phyloP scores from a whole-genome alignment of 23 red algal genomes.

The Pyropia yezoensis region DNA sequence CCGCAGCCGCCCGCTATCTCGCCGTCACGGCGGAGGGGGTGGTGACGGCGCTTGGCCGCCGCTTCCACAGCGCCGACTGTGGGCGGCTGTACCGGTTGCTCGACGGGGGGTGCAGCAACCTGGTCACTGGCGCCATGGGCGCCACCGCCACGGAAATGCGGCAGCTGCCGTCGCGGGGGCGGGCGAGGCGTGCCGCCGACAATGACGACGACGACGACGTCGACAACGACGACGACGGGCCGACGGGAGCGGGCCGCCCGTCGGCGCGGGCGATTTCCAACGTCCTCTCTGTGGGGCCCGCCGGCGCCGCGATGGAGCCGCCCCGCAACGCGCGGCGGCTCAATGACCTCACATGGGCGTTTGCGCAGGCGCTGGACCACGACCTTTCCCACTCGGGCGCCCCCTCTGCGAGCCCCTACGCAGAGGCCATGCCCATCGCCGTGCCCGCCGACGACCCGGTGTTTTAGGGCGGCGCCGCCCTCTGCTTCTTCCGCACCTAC shows the following conservation, averaged over 20 bases:
- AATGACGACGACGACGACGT: too few relatives aligned
- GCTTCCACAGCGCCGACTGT: too few relatives aligned
- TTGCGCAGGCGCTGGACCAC: constrained; percentile 37
- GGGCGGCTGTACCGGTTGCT: neutral
- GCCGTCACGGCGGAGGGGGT: too few relatives aligned
- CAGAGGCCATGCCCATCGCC: constrained; percentile 5
- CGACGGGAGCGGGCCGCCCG: constrained; percentile 13
- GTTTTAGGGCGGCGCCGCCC: constrained; percentile 5
- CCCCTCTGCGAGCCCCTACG: neutral
- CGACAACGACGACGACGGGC: neutral
- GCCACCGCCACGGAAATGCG: neutral
- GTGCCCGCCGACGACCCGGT: constrained; percentile 18
- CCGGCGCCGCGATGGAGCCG: neutral
- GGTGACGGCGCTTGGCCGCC: too few relatives aligned
- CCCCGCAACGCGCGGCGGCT: constrained; percentile 17
- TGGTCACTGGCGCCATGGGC: neutral
- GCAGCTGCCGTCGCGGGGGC: too few relatives aligned
- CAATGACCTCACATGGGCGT: constrained; percentile 27
- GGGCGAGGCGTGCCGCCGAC: too few relatives aligned
- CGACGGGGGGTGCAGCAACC: constrained; percentile 26
- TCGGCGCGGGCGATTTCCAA: constrained; percentile 44
- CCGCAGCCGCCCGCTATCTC: too few relatives aligned
- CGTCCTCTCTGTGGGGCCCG: constrained; percentile 7
- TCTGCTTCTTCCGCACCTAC: constrained; percentile 19
- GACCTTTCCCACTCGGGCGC: constrained; percentile 3